Conservation (phyloP, 1,284 basidiomycete species). For the Takashimella koratensis region DNA sequence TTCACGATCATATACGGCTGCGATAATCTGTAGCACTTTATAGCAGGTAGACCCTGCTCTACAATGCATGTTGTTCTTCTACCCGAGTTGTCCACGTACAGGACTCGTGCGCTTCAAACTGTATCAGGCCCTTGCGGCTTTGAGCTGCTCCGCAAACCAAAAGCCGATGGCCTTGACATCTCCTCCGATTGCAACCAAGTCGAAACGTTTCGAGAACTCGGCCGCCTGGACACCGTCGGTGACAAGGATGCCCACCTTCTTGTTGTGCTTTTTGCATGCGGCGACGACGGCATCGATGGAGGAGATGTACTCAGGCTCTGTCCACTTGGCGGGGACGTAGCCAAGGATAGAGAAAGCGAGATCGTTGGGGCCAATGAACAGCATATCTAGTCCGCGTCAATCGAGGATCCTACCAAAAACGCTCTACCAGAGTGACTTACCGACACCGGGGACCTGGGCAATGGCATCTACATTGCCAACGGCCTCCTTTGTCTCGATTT, state of each 20-base stretch:
- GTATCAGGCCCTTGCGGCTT: too few relatives aligned
- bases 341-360: constrained; percentile 36
- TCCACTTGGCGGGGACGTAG: constrained; percentile 30
- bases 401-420: too few relatives aligned
- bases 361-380: constrained; percentile 44
- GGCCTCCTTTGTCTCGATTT: constrained; percentile 35
- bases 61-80: not conserved
- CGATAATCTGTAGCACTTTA: not conserved
- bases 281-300: constrained; percentile 30
- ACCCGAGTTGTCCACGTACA: too few relatives aligned
- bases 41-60: not conserved
- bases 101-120: too few relatives aligned
- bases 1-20: too few relatives aligned
- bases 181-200: constrained; percentile 25
- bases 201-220: constrained; percentile 12
- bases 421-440: constrained; percentile 17
- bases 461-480: constrained; percentile 38
- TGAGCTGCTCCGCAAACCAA: too few relatives aligned
- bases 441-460: constrained; percentile 29
- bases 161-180: constrained; percentile 37
- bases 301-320: constrained; percentile 28
- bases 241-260: constrained; percentile 26
- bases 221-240: constrained; percentile 23
- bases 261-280: constrained; percentile 28
- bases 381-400: too few relatives aligned